Conservation (phyloP, 352 stramenopile genomes). For the Globisporangium orthogonon region DNA sequence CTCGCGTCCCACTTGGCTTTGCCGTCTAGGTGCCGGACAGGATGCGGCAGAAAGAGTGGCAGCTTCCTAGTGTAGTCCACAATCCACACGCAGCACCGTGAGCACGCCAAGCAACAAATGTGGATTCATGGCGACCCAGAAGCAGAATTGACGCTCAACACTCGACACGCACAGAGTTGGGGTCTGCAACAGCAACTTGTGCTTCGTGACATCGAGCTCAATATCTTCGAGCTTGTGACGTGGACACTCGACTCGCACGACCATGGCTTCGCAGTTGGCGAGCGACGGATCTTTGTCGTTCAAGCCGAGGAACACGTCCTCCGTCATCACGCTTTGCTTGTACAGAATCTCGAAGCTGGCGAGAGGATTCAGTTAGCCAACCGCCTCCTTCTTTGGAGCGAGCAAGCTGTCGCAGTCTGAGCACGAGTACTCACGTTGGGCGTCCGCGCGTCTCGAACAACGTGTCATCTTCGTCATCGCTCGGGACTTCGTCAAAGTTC, state of each 20-base stretch:
- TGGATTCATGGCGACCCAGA: no score
- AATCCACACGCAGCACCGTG: neutral
- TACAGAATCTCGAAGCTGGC: conserved; percentile 73
- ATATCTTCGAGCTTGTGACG: conserved; percentile 60
- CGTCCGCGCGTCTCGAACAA: conserved; percentile 42
- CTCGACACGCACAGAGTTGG: conserved; percentile 34
- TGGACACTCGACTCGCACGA: conserved; percentile 68
- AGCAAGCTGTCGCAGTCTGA: neutral
- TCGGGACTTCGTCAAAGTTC: conserved; percentile 59
- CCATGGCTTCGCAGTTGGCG: conserved; percentile 72
- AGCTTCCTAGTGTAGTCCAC: conserved; percentile 38
- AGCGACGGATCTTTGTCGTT: conserved; percentile 82
- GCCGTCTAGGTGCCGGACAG: conserved; percentile 62
- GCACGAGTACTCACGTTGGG: conserved; percentile 27
- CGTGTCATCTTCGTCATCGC: conserved; percentile 73
- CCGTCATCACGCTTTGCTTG: conserved; percentile 84
- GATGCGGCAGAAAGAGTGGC: conserved; percentile 61
- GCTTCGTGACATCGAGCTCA: conserved; percentile 72
- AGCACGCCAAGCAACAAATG: no score
- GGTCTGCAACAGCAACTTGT: conserved; percentile 70
- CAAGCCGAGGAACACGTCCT: conserved; percentile 79
- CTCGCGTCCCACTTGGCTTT: conserved; percentile 64
- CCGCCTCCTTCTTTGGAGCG: no score
- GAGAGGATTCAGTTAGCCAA: neutral
- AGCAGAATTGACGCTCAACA: no score